Percentiles rank a stretch among this genome's conserved stretches.
These are phyloP conservation scores for Ophiostoma fasciatum DNA, from an alignment of 2,329 filamentous ascomycete genomes.

Conservation along the genomic window DNA sequence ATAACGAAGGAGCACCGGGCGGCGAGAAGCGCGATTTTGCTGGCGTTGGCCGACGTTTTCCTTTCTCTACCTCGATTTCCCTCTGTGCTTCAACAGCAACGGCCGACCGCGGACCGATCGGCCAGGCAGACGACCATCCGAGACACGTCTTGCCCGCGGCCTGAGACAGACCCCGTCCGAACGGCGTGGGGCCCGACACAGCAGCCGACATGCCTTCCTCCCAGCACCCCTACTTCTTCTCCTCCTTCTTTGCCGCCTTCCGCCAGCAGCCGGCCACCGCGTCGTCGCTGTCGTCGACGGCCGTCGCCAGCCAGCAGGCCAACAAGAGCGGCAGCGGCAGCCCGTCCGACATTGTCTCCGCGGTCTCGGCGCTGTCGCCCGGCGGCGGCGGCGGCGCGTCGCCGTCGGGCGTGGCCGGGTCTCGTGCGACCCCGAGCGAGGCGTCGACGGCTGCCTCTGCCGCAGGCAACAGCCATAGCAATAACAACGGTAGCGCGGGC, in stretches of 20 bases:
- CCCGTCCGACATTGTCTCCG: slow-evolving; percentile 14
- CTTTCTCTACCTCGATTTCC: not conserved
- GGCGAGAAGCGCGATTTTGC: not conserved
- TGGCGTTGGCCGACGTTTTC: not conserved
- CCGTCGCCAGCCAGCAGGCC: slow-evolving; percentile 18
- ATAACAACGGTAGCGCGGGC: no score
- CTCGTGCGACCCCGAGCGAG: no score
- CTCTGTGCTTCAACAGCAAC: not conserved
- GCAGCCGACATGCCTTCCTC: slow-evolving; percentile 27
- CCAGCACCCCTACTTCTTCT: slow-evolving; percentile 41
- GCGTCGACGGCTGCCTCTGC: not conserved
- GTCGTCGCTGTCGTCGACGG: slow-evolving; percentile 9
- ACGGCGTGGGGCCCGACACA: no score
- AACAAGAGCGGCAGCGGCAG: not conserved
- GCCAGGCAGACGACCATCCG: no score
- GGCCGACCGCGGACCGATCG: not conserved
- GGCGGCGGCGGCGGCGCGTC: slow-evolving; percentile 12
- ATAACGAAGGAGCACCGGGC: not conserved
- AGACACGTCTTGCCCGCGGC: no score
- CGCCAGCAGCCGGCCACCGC: slow-evolving; percentile 28
- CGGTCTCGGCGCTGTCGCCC: not conserved
- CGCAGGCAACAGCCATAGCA: slow-evolving; percentile 5
- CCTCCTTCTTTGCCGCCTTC: slow-evolving; percentile 40
- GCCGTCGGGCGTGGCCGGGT: not conserved
- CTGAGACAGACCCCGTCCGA: no score